Conservation (phyloP, 202 grass and related monocot species). For the Miscanthus sacchariflorus region DNA sequence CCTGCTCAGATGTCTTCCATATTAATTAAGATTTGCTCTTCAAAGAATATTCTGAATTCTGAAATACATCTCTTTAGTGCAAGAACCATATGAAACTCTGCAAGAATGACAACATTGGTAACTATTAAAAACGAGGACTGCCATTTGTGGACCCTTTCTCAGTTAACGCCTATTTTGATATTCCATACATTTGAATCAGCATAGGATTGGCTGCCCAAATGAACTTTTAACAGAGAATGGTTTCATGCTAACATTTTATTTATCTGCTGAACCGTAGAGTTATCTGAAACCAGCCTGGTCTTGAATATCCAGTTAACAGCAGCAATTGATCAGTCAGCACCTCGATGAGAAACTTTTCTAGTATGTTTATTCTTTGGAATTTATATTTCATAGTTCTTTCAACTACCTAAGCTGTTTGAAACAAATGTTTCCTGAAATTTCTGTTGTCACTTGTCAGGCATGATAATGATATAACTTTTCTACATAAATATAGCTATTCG, state of each 20-base stretch:
- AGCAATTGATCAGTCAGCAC: not conserved
- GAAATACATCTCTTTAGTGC: slow-evolving; percentile 1
- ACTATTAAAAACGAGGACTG: not conserved
- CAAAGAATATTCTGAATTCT: slow-evolving; percentile 14
- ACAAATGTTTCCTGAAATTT: slow-evolving; percentile 20
- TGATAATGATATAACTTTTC: slow-evolving; percentile 6
- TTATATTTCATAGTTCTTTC: not conserved
- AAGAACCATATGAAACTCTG: not conserved
- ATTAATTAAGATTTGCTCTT: not conserved
- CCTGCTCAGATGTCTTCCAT: not conserved
- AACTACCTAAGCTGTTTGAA: not conserved
- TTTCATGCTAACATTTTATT: slow-evolving; percentile 19
- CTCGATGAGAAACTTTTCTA: not conserved
- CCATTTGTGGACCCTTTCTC: slow-evolving; percentile 7
- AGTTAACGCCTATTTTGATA: no score
- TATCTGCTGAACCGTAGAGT: not conserved
- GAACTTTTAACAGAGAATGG: not conserved
- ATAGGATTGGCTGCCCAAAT: no score
- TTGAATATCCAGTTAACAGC: slow-evolving; percentile 2
- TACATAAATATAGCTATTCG: not conserved
- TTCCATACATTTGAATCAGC: no score
- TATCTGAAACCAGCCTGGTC: not conserved
- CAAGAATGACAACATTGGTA: slow-evolving; percentile 9
- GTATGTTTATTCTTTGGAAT: slow-evolving; percentile 14
- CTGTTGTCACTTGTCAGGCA: not conserved